These are phyloP conservation scores for Hypoxylon intermedium DNA, from an alignment of 495 filamentous ascomycete species.

Conservation along the genomic window DNA sequence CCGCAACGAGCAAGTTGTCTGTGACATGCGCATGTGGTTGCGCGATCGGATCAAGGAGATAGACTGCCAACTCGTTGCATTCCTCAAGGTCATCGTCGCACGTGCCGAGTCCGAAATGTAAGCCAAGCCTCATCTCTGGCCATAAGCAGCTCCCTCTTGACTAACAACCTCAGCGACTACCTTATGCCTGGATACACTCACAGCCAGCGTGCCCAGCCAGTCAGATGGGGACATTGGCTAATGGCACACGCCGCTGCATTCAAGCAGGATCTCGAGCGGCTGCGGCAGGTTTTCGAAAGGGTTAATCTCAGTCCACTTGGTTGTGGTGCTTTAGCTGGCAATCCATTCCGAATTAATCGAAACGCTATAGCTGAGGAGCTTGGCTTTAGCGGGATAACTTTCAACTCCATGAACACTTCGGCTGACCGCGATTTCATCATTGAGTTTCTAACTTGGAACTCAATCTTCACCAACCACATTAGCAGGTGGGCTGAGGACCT, in stretches of 20 bases:
- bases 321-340: slow-evolving; percentile 81
- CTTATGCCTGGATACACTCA: slow-evolving; percentile 83
- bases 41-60: slow-evolving; percentile 77
- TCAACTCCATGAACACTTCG: slow-evolving; percentile 83
- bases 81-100: slow-evolving; percentile 74
- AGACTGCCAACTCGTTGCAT: slow-evolving; percentile 69
- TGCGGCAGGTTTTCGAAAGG: slow-evolving; percentile 74
- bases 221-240: slow-evolving; percentile 89
- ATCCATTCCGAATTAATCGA: slow-evolving; percentile 76
- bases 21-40: slow-evolving; percentile 93
- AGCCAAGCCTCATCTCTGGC: too few relatives aligned
- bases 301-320: slow-evolving; percentile 84
- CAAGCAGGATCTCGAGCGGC: slow-evolving; percentile 76
- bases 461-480: slow-evolving; percentile 84
- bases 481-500: slow-evolving; percentile 88
- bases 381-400: slow-evolving; percentile 78
- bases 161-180: background rate
- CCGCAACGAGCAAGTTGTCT: slow-evolving; percentile 92
- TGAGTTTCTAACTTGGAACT: slow-evolving; percentile 88
- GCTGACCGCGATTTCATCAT: slow-evolving; percentile 86
- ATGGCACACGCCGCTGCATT: slow-evolving; percentile 81
- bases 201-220: slow-evolving; percentile 88
- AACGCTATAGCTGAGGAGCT: slow-evolving; percentile 85
- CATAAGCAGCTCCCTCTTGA: background rate
- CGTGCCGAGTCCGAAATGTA: slow-evolving; percentile 81